phyloP scores from a whole-genome alignment of 2,329 filamentous ascomycete genomes.

The Curvularia sp. region DNA sequence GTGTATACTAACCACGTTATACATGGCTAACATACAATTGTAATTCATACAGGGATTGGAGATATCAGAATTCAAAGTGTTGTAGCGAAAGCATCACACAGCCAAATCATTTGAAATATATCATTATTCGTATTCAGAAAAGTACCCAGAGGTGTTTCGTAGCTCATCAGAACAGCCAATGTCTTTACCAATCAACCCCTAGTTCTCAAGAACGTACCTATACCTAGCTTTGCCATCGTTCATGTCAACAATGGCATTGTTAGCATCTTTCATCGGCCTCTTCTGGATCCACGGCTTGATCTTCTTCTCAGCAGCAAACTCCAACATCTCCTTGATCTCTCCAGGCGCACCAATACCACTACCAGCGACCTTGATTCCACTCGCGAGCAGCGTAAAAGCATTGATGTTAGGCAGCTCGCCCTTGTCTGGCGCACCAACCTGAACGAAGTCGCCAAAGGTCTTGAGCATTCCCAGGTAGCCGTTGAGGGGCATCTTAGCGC shows the following conservation, averaged over 20 bases:
- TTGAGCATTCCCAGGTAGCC: slow-evolving; percentile 67
- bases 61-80: not conserved
- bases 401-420: slow-evolving; percentile 56
- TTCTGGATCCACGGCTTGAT: slow-evolving; percentile 69
- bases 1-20: too few species aligned
- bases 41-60: not conserved
- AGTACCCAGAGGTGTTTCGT: not conserved
- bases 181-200: slow-evolving; percentile 6
- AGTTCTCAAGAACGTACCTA: slow-evolving; percentile 44
- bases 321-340: slow-evolving; percentile 53
- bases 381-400: slow-evolving; percentile 58
- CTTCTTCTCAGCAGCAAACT: slow-evolving; percentile 64
- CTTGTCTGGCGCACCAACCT: slow-evolving; percentile 61
- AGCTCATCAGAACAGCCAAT: not conserved
- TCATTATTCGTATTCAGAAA: not conserved
- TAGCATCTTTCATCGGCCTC: slow-evolving; percentile 61
- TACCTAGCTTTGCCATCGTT: slow-evolving; percentile 61
- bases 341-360: slow-evolving; percentile 32
- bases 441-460: slow-evolving; percentile 66
- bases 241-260: slow-evolving; percentile 65
- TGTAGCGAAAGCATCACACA: not conserved
- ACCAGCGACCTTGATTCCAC: slow-evolving; percentile 34
- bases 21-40: too few species aligned
- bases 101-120: not conserved
- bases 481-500: slow-evolving; percentile 59